Evolutionary conservation across 805 yeast species (phyloP).

Genomic region (Candida incommunis): DNA sequence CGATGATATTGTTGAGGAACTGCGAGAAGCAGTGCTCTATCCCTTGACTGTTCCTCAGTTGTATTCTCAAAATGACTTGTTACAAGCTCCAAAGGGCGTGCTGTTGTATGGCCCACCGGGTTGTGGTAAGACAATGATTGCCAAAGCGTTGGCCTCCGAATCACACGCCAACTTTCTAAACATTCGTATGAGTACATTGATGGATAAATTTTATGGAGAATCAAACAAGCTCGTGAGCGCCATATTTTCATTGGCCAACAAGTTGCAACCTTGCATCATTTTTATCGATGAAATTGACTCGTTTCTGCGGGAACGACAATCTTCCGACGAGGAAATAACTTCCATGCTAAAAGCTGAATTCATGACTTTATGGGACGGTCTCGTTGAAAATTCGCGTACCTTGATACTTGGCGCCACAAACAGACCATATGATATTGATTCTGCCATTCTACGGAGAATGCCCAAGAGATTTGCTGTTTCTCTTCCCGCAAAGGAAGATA

Average conservation of each 20-base stretch:
- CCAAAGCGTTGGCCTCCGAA: constrained; percentile 86
- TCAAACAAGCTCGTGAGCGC: constrained; percentile 90
- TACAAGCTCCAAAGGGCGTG: constrained; percentile 92
- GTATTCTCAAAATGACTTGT: constrained; percentile 47
- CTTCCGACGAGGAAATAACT: constrained; percentile 88
- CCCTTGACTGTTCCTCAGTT: constrained; percentile 44
- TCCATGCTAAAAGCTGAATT: constrained; percentile 91
- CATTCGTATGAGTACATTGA: constrained; percentile 80
- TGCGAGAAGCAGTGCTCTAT: constrained; percentile 75
- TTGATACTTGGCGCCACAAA: constrained; percentile 92
- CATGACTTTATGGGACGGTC: constrained; percentile 96
- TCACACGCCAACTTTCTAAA: constrained; percentile 85
- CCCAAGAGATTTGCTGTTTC: constrained; percentile 78
- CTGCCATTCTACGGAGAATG: constrained; percentile 82
- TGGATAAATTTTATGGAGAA: constrained; percentile 98
- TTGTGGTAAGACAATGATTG: constrained; percentile 95
- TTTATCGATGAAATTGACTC: constrained; percentile 96
- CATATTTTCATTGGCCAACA: constrained; percentile 74
- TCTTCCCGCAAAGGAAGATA: constrained; percentile 54
- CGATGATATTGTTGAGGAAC: constrained; percentile 65
- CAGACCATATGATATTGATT: constrained; percentile 80
- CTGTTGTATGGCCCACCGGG: constrained; percentile 93
- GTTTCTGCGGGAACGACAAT: constrained; percentile 70
- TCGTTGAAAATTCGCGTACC: constrained; percentile 55
- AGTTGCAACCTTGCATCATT: constrained; percentile 86